Evolutionary conservation across 2,329 filamentous ascomycete genomes (phyloP).

Genomic region (Colletotrichum spinosum): DNA sequence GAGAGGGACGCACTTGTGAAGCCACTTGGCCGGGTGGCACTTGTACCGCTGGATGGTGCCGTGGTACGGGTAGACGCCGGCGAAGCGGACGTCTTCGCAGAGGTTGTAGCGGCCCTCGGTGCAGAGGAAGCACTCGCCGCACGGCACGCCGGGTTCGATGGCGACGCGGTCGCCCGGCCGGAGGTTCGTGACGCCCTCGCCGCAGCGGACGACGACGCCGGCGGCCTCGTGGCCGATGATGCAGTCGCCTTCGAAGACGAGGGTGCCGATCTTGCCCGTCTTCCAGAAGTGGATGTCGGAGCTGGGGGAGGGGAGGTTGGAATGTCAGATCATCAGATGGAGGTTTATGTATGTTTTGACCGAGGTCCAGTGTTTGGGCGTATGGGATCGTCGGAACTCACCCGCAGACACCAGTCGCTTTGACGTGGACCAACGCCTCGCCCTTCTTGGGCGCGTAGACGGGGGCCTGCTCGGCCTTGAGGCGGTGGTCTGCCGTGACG

Average conservation of each 20-base stretch:
- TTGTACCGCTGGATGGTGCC: constrained; percentile 73
- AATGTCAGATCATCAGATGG: constrained; percentile 21
- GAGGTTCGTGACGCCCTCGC: constrained; percentile 64
- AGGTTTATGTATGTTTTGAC: not conserved
- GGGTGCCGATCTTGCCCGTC: constrained; percentile 70
- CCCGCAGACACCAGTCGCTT: constrained; percentile 74
- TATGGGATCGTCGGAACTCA: constrained; percentile 43
- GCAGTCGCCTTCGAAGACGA: constrained; percentile 72
- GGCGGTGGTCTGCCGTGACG: constrained; percentile 69
- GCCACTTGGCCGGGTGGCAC: constrained; percentile 70
- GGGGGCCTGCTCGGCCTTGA: constrained; percentile 68
- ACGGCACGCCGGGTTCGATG: constrained; percentile 75
- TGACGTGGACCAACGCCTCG: constrained; percentile 71
- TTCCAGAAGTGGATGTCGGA: constrained; percentile 79
- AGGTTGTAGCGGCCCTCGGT: constrained; percentile 71
- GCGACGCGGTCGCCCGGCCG: constrained; percentile 73
- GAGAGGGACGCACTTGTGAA: constrained; percentile 58
- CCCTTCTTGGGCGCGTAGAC: constrained; percentile 64
- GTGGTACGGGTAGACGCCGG: constrained; percentile 70
- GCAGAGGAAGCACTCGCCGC: constrained; percentile 70
- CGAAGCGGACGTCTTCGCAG: constrained; percentile 71
- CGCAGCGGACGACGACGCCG: constrained; percentile 68
- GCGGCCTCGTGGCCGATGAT: constrained; percentile 75
- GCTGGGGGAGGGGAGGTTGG: constrained; percentile 44
- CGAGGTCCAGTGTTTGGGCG: not conserved